These are phyloP conservation scores for Colletotrichum eremochloae DNA, from an alignment of 2,329 filamentous ascomycete genomes.

Conservation along the genomic window DNA sequence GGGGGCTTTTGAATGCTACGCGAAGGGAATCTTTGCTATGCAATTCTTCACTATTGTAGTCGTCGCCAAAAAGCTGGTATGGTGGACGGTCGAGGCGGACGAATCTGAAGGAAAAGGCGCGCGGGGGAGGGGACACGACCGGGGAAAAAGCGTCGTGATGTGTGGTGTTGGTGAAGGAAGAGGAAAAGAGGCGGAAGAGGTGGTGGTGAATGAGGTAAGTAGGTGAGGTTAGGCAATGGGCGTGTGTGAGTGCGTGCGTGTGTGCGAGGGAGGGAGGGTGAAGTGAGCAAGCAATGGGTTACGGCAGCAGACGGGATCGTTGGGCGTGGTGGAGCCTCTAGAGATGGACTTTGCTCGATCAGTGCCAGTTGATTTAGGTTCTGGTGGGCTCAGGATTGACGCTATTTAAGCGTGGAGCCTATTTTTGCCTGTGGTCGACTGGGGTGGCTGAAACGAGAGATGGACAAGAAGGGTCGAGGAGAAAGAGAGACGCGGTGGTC, in stretches of 20 bases:
- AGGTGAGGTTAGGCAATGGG: conserved; percentile 32
- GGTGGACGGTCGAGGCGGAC: background rate
- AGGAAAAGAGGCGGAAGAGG: conserved; percentile 26
- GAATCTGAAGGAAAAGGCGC: background rate
- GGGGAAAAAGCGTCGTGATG: background rate
- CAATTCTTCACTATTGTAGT: conserved; percentile 3
- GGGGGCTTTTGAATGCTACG: conserved; percentile 25
- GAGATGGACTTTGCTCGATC: conserved; percentile 42
- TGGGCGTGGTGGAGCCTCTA: conserved; percentile 40
- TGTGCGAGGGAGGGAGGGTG: conserved; percentile 12
- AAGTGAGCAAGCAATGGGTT: conserved; percentile 22
- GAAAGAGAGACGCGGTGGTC: conserved; percentile 13
- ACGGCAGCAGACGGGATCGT: conserved; percentile 41
- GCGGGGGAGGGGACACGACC: background rate
- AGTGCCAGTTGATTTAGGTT: conserved; percentile 43
- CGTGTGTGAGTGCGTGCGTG: conserved; percentile 28
- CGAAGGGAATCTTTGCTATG: conserved; percentile 5
- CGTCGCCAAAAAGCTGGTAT: background rate
- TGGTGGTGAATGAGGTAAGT: conserved; percentile 34
- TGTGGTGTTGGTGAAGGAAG: conserved; percentile 31
- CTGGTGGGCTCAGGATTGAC: conserved; percentile 43
- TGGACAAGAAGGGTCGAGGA: conserved; percentile 5
- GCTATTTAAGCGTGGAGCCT: conserved; percentile 43
- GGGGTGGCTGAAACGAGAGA: conserved; percentile 41
- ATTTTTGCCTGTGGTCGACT: conserved; percentile 42